Conservation (phyloP, 192 early-diverging fungal genomes). For the Coemansia sp. region DNA sequence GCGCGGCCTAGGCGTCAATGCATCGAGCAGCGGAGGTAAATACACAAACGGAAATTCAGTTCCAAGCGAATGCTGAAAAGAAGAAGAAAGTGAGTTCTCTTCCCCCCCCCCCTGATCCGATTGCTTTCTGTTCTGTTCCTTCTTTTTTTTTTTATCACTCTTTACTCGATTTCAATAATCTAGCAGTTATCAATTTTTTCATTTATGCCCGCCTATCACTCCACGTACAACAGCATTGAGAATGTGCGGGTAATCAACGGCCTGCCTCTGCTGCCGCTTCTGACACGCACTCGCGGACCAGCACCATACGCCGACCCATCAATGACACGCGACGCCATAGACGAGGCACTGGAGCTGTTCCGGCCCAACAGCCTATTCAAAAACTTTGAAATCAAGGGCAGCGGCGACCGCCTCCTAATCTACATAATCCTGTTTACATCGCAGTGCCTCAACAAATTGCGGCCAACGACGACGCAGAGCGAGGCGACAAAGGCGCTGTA, state of each 20-base stretch:
- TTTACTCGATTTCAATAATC: neutral
- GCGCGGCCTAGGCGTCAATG: slow-evolving; percentile 61
- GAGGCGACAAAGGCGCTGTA: slow-evolving; percentile 83
- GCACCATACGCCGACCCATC: slow-evolving; percentile 68
- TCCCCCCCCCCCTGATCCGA: neutral
- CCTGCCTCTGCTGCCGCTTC: slow-evolving; percentile 87
- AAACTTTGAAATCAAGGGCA: slow-evolving; percentile 99
- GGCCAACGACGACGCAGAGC: slow-evolving; percentile 60
- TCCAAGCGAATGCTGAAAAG: slow-evolving; percentile 22
- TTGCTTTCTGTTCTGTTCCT: neutral
- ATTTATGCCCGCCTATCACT: slow-evolving; percentile 47
- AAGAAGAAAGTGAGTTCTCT: too few relatives aligned
- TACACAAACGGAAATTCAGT: slow-evolving; percentile 31
- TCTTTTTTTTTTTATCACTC: neutral
- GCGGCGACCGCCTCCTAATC: slow-evolving; percentile 91
- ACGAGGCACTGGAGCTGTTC: slow-evolving; percentile 94
- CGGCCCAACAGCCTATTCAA: slow-evolving; percentile 97
- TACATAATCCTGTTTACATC: slow-evolving; percentile 94
- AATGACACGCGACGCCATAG: slow-evolving; percentile 82
- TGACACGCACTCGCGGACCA: slow-evolving; percentile 85
- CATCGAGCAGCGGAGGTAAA: neutral
- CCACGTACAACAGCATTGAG: slow-evolving; percentile 17
- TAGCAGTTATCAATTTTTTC: neutral
- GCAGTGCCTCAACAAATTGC: slow-evolving; percentile 74
- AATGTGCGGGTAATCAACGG: slow-evolving; percentile 71